Evolutionary conservation across 2,329 filamentous ascomycete genomes (phyloP), one percentile per base, ranked within the genome.

Genomic region (Nigrospora sphaerica): DNA sequence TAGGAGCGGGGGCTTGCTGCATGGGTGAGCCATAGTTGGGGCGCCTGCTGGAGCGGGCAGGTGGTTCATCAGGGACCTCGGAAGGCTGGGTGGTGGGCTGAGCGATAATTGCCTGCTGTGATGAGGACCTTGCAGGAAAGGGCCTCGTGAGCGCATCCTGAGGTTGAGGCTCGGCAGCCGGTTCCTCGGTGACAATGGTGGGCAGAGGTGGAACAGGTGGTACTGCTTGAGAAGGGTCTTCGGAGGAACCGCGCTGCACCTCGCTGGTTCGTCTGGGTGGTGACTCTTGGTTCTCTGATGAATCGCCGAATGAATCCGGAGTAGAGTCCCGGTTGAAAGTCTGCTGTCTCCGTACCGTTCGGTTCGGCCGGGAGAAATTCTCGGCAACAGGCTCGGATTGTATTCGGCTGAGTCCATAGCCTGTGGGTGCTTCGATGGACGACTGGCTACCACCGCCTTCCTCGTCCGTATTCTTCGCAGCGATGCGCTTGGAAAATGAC

Each of bases 401-500:
- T 1, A 86, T 80, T 53, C 82, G 75, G 6, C 73, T 69, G 32
- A 89, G 65, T 7, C 71, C 70, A 45, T 80, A 71, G 23, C 73
- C 75, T 39, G 68, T 65, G 31, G 71, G 72, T 42, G 69, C 69
- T 42, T 74, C 74, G 23, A 71, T 61, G 17, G 69, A 63, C 51
- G 28, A 57, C 49, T 44, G 56, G 54, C 31, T 43, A 45, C 73
- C 71, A n/a, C 75, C 70, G n/a, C 72, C 71, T 23, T 69, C 61
- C 34, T 86, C 84, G 33, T 86, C 84, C n/a, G 74, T 70, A 19
- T 80, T 76, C 48, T 80, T 80, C 38, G 79, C 77, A 5, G 74
- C 74, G 39, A 81, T 73, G 35, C 92, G 80, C 64, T 88, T 88
- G 1, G 88, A 86, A 54, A 89, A 85, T 1, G 86, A 81, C 4